A percentile compares a stretch with the other conserved stretches of the same genome.
These are phyloP conservation scores for Boletus pseudo-olivaceus DNA, from an alignment of 768 basidiomycete genomes.

Conservation along the genomic window DNA sequence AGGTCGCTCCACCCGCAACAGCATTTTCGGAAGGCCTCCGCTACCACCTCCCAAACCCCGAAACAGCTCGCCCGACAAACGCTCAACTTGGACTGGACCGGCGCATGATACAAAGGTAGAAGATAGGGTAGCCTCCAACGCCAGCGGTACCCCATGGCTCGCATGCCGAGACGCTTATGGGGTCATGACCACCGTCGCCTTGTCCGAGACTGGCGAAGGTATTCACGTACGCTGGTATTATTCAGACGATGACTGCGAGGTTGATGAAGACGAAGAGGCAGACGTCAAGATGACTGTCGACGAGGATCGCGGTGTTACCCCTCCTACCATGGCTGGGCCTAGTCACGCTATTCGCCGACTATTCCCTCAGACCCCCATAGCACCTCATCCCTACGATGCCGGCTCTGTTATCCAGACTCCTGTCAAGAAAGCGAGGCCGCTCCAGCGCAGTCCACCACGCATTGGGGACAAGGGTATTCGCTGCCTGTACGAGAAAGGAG, in stretches of 20 bases:
- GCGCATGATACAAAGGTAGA: background rate
- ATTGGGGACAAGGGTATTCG: conserved; percentile 29
- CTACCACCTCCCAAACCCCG: conserved; percentile 5
- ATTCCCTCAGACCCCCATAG: conserved; percentile 22
- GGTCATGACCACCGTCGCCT: conserved; percentile 7
- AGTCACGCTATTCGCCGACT: background rate
- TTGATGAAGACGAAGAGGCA: conserved; percentile 5
- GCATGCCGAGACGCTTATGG: conserved; percentile 17
- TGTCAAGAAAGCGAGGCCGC: conserved; percentile 25
- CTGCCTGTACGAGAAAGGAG: conserved; percentile 15
- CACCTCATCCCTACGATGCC: conserved; percentile 21
- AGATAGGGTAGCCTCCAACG: background rate
- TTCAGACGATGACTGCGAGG: conserved; percentile 1
- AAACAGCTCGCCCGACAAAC: background rate
- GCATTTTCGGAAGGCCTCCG: conserved; percentile 16
- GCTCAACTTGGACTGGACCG: background rate
- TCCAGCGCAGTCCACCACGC: conserved; percentile 27
- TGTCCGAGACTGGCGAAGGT: conserved; percentile 23
- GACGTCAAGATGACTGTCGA: conserved; percentile 12
- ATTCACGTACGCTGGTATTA: conserved; percentile 22
- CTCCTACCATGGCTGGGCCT: background rate
- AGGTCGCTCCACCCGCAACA: conserved; percentile 22
- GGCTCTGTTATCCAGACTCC: conserved; percentile 32
- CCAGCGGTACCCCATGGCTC: conserved; percentile 12
- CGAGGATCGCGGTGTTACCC: conserved; percentile 17